These are phyloP conservation scores for Scheffersomyces amazonensis DNA, from an alignment of 805 yeast species.

Conservation along the genomic window DNA sequence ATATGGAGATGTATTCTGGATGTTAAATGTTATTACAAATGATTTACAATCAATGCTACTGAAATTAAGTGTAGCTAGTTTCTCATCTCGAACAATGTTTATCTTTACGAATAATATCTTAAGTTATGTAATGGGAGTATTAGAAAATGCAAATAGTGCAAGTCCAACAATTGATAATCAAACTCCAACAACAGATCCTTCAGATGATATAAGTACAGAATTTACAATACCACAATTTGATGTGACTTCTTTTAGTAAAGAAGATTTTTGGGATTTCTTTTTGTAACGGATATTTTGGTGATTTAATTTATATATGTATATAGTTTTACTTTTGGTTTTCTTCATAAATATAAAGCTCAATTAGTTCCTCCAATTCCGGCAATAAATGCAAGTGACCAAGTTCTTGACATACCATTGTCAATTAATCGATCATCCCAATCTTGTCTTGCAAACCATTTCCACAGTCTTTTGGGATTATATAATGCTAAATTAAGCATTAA, in stretches of 20 bases:
- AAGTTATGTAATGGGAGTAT: not conserved
- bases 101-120: not conserved
- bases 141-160: not conserved
- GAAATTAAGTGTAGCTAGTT: not conserved
- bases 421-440: constrained; percentile 55
- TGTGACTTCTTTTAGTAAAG: not conserved
- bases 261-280: not conserved
- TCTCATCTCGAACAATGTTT: not conserved
- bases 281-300: too few relatives aligned
- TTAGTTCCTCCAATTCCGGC: constrained; percentile 39
- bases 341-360: not conserved
- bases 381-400: constrained; percentile 82
- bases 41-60: not conserved
- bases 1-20: not conserved
- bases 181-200: not conserved
- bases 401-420: constrained; percentile 81
- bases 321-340: too few relatives aligned
- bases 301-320: too few relatives aligned
- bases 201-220: not conserved
- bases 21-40: not conserved
- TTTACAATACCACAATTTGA: not conserved
- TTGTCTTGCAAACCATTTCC: constrained; percentile 44
- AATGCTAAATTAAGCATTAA: constrained; percentile 74
- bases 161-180: too few relatives aligned
- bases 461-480: constrained; percentile 53